These are phyloP conservation scores for Suillus bovinus DNA, from an alignment of 768 basidiomycete genomes.

Conservation along the genomic window DNA sequence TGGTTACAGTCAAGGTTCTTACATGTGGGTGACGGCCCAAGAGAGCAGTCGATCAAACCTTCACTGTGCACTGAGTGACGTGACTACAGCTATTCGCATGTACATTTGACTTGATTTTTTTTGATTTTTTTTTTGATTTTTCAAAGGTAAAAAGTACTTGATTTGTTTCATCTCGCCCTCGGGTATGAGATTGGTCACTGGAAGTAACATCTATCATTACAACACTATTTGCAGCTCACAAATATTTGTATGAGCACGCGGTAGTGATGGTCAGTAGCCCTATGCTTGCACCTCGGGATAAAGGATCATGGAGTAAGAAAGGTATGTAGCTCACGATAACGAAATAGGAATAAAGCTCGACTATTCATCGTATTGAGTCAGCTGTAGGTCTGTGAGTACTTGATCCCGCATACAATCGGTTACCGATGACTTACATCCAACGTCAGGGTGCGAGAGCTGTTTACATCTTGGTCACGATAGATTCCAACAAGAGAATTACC, in stretches of 20 bases:
- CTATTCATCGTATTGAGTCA: conserved; percentile 64
- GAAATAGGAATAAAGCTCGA: not conserved
- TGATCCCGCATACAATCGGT: not conserved
- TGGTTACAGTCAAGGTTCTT: too few species aligned
- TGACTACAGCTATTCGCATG: too few species aligned
- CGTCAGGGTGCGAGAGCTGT: conserved; percentile 89
- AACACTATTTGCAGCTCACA: not conserved
- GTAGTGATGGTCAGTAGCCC: not conserved
- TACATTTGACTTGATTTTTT: too few species aligned
- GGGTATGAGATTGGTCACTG: too few species aligned
- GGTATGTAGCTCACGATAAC: not conserved
- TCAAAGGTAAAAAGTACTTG: too few species aligned
- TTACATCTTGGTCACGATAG: conserved; percentile 91
- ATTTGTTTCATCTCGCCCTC: too few species aligned
- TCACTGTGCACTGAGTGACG: too few species aligned
- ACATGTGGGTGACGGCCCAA: too few species aligned
- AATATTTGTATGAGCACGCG: not conserved
- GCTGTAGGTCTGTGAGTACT: conserved; percentile 31
- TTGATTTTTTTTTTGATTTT: too few species aligned
- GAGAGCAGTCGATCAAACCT: too few species aligned
- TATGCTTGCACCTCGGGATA: not conserved
- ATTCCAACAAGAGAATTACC: conserved; percentile 92
- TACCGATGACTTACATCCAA: conserved; percentile 65
- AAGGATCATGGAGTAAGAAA: not conserved
- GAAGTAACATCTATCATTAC: not conserved